phyloP scores from a whole-genome alignment of 257 asterid genomes.

The Verbascum thapsus region DNA sequence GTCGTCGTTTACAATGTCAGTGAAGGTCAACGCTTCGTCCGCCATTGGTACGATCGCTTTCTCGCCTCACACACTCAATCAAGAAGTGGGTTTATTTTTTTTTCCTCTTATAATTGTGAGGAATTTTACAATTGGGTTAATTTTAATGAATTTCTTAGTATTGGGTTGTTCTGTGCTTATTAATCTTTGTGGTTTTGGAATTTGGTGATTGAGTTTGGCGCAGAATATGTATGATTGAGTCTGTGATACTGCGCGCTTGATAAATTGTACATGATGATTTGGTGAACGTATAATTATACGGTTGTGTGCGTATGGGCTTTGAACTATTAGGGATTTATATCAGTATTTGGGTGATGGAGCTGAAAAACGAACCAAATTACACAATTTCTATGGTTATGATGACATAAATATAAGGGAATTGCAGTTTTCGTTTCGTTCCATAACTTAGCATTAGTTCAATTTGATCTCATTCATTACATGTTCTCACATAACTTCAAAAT shows the following conservation, averaged over 20 bases:
- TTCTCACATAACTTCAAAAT: too few relatives aligned
- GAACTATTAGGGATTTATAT: not conserved
- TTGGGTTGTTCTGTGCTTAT: too few relatives aligned
- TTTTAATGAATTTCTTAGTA: not conserved
- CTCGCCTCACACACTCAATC: not conserved
- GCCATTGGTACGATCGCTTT: conserved; percentile 29
- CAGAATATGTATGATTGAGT: conserved; percentile 17
- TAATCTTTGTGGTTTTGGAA: not conserved
- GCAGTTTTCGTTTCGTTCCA: too few relatives aligned
- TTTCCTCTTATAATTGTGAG: conserved; percentile 2
- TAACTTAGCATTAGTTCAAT: too few relatives aligned
- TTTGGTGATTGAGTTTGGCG: conserved; percentile 17
- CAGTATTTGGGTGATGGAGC: conserved; percentile 25
- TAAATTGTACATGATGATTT: not conserved
- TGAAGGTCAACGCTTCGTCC: conserved; percentile 38
- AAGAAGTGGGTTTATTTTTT: not conserved
- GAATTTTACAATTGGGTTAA: conserved; percentile 3
- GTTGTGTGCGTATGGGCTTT: not conserved
- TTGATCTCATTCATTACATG: too few relatives aligned
- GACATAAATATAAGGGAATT: not conserved
- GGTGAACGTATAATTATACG: not conserved
- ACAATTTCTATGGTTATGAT: conserved; percentile 7
- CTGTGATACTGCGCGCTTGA: conserved; percentile 6
- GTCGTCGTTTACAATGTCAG: conserved; percentile 32
- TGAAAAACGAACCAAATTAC: not conserved